Percentiles rank a stretch among this genome's conserved stretches.
phyloP scores from a whole-genome alignment of 352 stramenopile species.

The Hyaloperonospora brassicae region DNA sequence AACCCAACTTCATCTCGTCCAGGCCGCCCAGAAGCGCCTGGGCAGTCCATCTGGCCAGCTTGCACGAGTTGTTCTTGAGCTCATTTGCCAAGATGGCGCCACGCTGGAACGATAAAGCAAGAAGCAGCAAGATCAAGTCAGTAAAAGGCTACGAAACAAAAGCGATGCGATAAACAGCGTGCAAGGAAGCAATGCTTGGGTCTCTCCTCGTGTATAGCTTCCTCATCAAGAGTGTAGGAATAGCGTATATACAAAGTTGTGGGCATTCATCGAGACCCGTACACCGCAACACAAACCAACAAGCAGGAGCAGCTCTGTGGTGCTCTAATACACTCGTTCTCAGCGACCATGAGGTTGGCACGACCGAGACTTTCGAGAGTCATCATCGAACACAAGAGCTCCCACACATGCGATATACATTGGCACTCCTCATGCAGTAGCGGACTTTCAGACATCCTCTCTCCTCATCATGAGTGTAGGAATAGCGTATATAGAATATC shows the following conservation, averaged over 20 bases:
- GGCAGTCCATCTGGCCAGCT: constrained; percentile 97
- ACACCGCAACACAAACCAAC: constrained; percentile 7
- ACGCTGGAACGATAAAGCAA: constrained; percentile 47
- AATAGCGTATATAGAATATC: constrained; percentile 61
- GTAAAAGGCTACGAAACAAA: not conserved
- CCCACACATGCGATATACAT: constrained; percentile 6
- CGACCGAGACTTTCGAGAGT: not conserved
- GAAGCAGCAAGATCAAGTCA: constrained; percentile 1
- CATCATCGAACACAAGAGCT: not conserved
- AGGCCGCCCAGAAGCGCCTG: constrained; percentile 92
- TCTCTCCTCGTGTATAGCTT: constrained; percentile 27
- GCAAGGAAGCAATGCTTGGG: not conserved
- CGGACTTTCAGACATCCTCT: constrained; percentile 35
- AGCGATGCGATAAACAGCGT: not conserved
- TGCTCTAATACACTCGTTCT: constrained; percentile 5
- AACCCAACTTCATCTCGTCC: constrained; percentile 97
- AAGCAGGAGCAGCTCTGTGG: constrained; percentile 11
- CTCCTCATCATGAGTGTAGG: constrained; percentile 41
- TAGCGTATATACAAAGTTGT: constrained; percentile 52
- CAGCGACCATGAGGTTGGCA: constrained; percentile 9
- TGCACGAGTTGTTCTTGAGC: constrained; percentile 98
- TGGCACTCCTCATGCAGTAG: constrained; percentile 11
- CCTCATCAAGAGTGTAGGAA: constrained; percentile 38
- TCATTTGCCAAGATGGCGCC: constrained; percentile 96
- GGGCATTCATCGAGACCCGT: constrained; percentile 52